Conservation (phyloP, 495 filamentous ascomycete genomes). For the Cercophora scortea region DNA sequence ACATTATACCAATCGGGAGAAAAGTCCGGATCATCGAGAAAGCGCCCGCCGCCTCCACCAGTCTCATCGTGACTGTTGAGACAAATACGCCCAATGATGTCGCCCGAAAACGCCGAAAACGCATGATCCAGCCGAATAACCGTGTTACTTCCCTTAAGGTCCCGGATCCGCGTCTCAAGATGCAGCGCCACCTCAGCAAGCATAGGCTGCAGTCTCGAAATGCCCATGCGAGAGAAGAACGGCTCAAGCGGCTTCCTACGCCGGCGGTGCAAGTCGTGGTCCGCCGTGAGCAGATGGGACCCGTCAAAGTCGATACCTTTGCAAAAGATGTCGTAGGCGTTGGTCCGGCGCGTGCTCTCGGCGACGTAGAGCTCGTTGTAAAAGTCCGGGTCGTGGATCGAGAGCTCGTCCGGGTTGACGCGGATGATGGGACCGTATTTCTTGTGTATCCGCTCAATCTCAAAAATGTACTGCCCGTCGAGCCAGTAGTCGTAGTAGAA, state of each 20-base stretch:
- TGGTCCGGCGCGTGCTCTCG: not conserved
- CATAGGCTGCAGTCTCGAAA: conserved; percentile 9
- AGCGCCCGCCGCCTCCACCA: conserved; percentile 1
- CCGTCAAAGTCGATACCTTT: not conserved
- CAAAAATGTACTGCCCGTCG: conserved; percentile 6
- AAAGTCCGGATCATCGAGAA: conserved; percentile 6
- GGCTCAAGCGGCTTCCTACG: conserved; percentile 13
- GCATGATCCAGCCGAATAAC: conserved; percentile 3
- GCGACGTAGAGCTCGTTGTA: conserved; percentile 27
- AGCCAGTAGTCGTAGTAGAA: conserved; percentile 30
- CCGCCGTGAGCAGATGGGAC: not conserved
- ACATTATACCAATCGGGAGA: conserved; percentile 8
- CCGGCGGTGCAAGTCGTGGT: conserved; percentile 13
- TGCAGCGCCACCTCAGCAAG: not conserved
- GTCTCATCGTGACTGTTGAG: not conserved
- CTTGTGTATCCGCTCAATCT: conserved; percentile 13
- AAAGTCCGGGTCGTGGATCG: conserved; percentile 34
- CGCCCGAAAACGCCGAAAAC: conserved; percentile 4
- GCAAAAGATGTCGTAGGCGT: not conserved
- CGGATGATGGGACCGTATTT: conserved; percentile 39
- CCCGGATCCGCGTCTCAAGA: not conserved
- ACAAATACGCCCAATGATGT: conserved; percentile 5
- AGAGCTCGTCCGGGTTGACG: conserved; percentile 43
- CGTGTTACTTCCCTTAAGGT: not conserved
- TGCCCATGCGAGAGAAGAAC: conserved; percentile 12